Conservation (phyloP, 2,329 filamentous ascomycete genomes). For the Orbilia brochopaga region DNA sequence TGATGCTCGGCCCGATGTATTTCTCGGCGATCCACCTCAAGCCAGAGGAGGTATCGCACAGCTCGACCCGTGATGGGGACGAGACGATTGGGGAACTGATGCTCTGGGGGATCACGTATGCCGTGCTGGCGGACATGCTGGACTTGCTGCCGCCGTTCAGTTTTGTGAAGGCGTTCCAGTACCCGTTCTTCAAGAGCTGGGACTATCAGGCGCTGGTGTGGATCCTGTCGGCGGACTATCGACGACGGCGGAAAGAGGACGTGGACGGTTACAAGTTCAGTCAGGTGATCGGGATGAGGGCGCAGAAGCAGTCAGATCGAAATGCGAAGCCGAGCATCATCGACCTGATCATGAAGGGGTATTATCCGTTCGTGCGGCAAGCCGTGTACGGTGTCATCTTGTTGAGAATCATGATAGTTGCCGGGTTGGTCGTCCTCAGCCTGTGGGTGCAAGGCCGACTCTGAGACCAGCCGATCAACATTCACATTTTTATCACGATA, state of each 20-base stretch:
- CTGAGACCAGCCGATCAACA: too few species aligned
- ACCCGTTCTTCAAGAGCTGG: slow-evolving; percentile 70
- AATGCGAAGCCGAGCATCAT: slow-evolving; percentile 29
- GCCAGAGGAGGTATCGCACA: slow-evolving; percentile 66
- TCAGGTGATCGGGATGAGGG: slow-evolving; percentile 32
- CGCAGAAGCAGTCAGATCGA: background rate
- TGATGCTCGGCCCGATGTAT: slow-evolving; percentile 69
- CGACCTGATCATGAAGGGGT: slow-evolving; percentile 37
- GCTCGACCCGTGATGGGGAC: slow-evolving; percentile 63
- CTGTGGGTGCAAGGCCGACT: background rate
- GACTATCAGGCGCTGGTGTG: slow-evolving; percentile 68
- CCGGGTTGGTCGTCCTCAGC: background rate
- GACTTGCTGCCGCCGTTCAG: slow-evolving; percentile 70
- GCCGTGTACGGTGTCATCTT: slow-evolving; percentile 15
- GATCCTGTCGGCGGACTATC: slow-evolving; percentile 66
- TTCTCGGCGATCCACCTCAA: slow-evolving; percentile 70
- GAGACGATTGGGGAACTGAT: slow-evolving; percentile 60
- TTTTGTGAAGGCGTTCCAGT: slow-evolving; percentile 69
- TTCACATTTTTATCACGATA: too few species aligned
- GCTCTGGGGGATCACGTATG: slow-evolving; percentile 72
- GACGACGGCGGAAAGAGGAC: slow-evolving; percentile 60
- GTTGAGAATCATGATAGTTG: background rate
- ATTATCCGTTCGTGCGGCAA: slow-evolving; percentile 30
- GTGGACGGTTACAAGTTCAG: slow-evolving; percentile 43
- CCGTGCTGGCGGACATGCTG: slow-evolving; percentile 71